Percentiles rank a stretch among this genome's conserved stretches.
phyloP scores from a whole-genome alignment of 352 stramenopile species.

The Elongisporangium prolatum region DNA sequence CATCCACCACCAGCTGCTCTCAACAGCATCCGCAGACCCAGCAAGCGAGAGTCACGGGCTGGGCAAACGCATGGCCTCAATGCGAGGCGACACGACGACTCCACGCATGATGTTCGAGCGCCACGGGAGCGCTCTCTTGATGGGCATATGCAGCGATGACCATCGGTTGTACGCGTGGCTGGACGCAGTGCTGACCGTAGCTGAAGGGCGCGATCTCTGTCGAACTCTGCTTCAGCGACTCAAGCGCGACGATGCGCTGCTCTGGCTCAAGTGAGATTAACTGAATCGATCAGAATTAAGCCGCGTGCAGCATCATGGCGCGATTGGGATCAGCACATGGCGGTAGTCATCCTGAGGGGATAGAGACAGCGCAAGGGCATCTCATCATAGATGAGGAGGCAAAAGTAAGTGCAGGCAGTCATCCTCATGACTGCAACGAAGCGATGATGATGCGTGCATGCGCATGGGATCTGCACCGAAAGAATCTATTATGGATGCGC shows the following conservation, averaged over 20 bases:
- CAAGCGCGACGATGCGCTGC: slow-evolving; percentile 40
- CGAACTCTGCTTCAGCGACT: slow-evolving; percentile 55
- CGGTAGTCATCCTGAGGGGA: neutral
- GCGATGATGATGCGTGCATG: neutral
- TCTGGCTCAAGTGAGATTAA: neutral
- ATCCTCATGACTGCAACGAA: neutral
- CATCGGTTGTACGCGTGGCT: slow-evolving; percentile 56
- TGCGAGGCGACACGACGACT: slow-evolving; percentile 25
- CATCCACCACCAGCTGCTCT: slow-evolving; percentile 50
- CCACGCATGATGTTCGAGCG: slow-evolving; percentile 50
- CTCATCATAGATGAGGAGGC: neutral
- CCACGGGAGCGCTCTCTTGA: slow-evolving; percentile 36
- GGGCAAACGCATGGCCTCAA: slow-evolving; percentile 31
- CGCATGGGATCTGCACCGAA: neutral
- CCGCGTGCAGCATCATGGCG: too few relatives aligned
- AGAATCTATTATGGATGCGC: too few relatives aligned
- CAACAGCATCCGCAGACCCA: slow-evolving; percentile 7
- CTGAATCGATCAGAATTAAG: neutral
- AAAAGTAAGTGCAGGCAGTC: neutral
- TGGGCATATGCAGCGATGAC: slow-evolving; percentile 48
- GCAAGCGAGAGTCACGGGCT: slow-evolving; percentile 36
- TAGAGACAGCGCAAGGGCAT: neutral
- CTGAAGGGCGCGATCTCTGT: slow-evolving; percentile 44
- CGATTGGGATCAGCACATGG: neutral
- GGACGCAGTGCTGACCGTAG: slow-evolving; percentile 34